phyloP scores from a whole-genome alignment of 768 basidiomycete genomes.

The Leccinum pellstonianum region DNA sequence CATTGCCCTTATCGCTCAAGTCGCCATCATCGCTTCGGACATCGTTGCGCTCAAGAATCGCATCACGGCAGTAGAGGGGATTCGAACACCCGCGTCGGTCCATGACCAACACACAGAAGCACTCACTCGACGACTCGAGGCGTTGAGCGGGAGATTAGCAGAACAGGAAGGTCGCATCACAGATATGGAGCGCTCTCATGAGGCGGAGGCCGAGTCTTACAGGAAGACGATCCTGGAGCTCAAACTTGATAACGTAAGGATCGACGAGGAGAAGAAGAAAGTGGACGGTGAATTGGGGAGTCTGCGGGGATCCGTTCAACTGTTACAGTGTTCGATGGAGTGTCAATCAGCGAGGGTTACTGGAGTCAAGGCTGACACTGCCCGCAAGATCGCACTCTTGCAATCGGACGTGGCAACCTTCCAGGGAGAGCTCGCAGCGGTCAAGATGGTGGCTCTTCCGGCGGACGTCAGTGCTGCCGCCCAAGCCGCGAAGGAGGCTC shows the following conservation, averaged over 20 bases:
- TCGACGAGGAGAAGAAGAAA: slow-evolving; percentile 9
- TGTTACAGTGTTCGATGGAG: slow-evolving; percentile 6
- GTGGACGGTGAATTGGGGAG: slow-evolving; percentile 4
- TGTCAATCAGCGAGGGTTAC: slow-evolving; percentile 16
- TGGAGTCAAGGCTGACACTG: slow-evolving; percentile 15
- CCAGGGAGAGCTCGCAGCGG: slow-evolving; percentile 6
- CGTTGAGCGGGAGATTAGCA: slow-evolving; percentile 9
- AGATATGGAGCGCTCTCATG: slow-evolving; percentile 9
- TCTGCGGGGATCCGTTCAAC: slow-evolving; percentile 6
- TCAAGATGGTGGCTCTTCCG: slow-evolving; percentile 8
- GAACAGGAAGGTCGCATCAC: slow-evolving; percentile 16
- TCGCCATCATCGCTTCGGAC: slow-evolving; percentile 7
- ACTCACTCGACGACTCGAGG: slow-evolving; percentile 9
- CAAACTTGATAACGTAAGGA: slow-evolving; percentile 3
- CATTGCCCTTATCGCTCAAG: slow-evolving; percentile 2
- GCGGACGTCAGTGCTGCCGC: not conserved
- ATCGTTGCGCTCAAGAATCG: slow-evolving; percentile 21
- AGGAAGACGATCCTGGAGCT: slow-evolving; percentile 16
- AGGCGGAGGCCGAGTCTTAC: not conserved
- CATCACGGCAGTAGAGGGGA: slow-evolving; percentile 14
- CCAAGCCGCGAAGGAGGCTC: slow-evolving; percentile 9
- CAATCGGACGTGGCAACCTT: slow-evolving; percentile 15
- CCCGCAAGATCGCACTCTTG: slow-evolving; percentile 18
- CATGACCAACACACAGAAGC: slow-evolving; percentile 1
- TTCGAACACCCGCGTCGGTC: not conserved